Evolutionary conservation across 495 filamentous ascomycete species (phyloP), one percentile per base, ranked within the genome.

Genomic region (Penicillium maclennaniae): DNA sequence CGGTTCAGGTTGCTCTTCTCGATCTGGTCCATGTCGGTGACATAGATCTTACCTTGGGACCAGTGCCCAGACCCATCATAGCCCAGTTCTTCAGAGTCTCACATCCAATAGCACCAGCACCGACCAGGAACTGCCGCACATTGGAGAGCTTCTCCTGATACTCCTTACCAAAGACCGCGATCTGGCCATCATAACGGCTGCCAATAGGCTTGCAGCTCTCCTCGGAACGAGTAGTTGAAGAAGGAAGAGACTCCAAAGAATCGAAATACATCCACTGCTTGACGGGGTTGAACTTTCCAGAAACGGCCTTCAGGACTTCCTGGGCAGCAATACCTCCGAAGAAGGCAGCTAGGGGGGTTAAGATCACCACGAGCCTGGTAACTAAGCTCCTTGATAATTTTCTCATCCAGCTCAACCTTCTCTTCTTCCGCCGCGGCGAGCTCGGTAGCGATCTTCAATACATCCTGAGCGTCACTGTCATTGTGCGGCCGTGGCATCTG

Each of bases 51-150:
- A 56, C 95, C 95, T 91, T 81, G 20, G 87, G 87, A 31, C 95
- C 95, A 38, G 88, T 88, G 38, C 86, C 92, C 45, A 99, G 77
- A 54, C 95, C 95, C 61, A 97, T 95, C 91, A 97, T 92, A 23
- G 95, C 93, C 93, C 95, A 99, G 68, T 97, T 97, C 81, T 99
- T 99, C 49, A 99, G 77, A 82, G 97, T 99, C 66, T 99, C 95
- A 65, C 95, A 99, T 28, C 95, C 95, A 67, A 99, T 99, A 51
- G 95, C 95, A 54, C 95, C 95, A 21, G 95, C 89, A 54, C 95
- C 95, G 45, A 99, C 95, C 20, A 99, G 79, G 78, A 99, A 99
- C 62, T 96, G 80, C 44, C 83, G 92, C 38, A 89, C 69, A 62
- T 97, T 95, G 47, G 86, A 78, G 58, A 99, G 76, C 77, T 95